phyloP scores from a whole-genome alignment of 1,284 basidiomycete species.

The Rhodotorula mucilaginosa region DNA sequence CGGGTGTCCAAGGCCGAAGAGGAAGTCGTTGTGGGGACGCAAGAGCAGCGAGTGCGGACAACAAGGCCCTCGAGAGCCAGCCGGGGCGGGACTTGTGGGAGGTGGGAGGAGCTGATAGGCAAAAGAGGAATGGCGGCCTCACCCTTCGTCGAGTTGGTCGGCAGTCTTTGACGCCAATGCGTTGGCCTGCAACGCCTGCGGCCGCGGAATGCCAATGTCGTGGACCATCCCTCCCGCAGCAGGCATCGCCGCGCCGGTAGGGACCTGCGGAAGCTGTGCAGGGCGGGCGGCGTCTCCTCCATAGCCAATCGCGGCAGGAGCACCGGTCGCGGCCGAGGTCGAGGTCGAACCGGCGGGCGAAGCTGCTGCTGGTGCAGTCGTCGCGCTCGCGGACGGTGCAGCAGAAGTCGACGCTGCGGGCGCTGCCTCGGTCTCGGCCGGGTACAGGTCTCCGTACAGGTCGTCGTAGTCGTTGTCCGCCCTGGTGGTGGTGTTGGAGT shows the following conservation, averaged over 20 bases:
- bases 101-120: too few species aligned
- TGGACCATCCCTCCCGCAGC: neutral
- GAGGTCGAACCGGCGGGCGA: conserved; percentile 33
- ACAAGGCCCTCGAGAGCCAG: neutral
- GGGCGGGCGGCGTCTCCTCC: conserved; percentile 14
- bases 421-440: conserved; percentile 60
- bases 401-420: neutral
- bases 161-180: conserved; percentile 58
- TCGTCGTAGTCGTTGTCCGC: conserved; percentile 35
- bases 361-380: neutral
- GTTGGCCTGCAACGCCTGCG: conserved; percentile 48
- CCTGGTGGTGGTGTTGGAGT: neutral
- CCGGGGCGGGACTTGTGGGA: too few species aligned
- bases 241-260: neutral
- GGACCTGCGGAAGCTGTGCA: conserved; percentile 32
- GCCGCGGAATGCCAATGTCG: neutral
- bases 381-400: neutral
- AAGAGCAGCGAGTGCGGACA: neutral
- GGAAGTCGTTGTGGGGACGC: neutral
- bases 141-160: conserved; percentile 99
- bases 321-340: conserved; percentile 43
- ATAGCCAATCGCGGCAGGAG: conserved; percentile 11
- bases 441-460: conserved; percentile 65
- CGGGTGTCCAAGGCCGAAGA: neutral
- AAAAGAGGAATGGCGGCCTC: conserved; percentile 53